Percentiles rank a stretch among this genome's conserved stretches.
Evolutionary conservation across 106 monocot species (phyloP).

Genomic region (Hemerocallis citrina): DNA sequence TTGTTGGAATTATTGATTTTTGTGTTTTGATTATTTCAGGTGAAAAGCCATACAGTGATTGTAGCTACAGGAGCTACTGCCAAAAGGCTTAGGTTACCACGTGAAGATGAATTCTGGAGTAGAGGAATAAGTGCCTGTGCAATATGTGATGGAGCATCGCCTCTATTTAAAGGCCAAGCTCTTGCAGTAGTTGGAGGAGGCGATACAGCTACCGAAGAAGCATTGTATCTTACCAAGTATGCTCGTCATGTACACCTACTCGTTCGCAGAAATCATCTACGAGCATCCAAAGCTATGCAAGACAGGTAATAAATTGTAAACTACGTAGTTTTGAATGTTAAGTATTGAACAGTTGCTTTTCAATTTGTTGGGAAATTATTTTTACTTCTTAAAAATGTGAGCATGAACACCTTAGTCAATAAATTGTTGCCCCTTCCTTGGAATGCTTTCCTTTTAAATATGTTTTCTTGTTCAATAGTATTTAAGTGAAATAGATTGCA

Average conservation of each 20-base stretch:
- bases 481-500: not conserved
- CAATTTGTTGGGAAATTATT: not conserved
- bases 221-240: conserved; percentile 96
- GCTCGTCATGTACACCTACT: conserved; percentile 95
- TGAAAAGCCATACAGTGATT: conserved; percentile 79
- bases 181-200: conserved; percentile 96
- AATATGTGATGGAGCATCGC: conserved; percentile 98
- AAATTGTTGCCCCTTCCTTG: not conserved
- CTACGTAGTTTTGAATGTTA: too few species aligned
- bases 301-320: conserved; percentile 59
- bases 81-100: conserved; percentile 80
- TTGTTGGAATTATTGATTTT: not conserved
- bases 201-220: conserved; percentile 96
- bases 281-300: conserved; percentile 96
- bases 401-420: not conserved
- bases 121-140: conserved; percentile 99
- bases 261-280: conserved; percentile 57
- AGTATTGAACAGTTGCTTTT: conserved; percentile 3
- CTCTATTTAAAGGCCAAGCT: conserved; percentile 86
- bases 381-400: not conserved
- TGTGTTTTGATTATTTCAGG: conserved; percentile 40
- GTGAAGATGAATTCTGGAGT: conserved; percentile 99
- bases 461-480: conserved; percentile 1
- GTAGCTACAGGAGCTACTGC: conserved; percentile 96
- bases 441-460: not conserved